phyloP scores from a whole-genome alignment of 306 rosid genomes.

The Lotus japonicus region DNA sequence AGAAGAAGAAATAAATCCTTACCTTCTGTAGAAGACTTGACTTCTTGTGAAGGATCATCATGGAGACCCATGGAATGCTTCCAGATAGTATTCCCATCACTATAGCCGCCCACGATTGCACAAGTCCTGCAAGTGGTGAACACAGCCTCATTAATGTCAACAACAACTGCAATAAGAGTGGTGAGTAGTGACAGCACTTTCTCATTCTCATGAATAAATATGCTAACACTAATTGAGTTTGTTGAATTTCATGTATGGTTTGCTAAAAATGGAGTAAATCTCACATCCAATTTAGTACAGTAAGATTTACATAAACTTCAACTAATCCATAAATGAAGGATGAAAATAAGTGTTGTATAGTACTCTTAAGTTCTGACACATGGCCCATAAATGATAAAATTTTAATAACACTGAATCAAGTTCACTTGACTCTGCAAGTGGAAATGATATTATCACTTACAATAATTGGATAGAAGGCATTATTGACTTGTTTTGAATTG shows the following conservation, averaged over 20 bases:
- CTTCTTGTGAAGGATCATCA: slow-evolving; percentile 92
- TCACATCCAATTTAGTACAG: too few species aligned
- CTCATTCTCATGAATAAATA: background rate
- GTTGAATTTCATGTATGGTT: too few species aligned
- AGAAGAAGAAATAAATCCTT: background rate
- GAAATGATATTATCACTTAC: too few species aligned
- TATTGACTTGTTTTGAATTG: too few species aligned
- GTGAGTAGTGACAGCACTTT: background rate
- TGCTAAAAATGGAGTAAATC: too few species aligned
- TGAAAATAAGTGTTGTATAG: too few species aligned
- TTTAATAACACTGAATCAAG: background rate
- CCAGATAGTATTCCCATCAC: slow-evolving; percentile 76
- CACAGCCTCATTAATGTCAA: slow-evolving; percentile 6
- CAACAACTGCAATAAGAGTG: background rate
- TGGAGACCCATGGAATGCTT: slow-evolving; percentile 83
- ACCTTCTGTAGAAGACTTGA: slow-evolving; percentile 68
- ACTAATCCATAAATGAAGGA: too few species aligned
- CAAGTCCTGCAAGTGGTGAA: slow-evolving; percentile 45
- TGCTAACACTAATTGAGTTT: too few species aligned
- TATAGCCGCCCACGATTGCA: slow-evolving; percentile 98
- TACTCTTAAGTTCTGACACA: background rate
- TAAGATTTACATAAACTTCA: too few species aligned
- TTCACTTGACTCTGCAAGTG: too few species aligned
- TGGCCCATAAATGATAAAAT: background rate
- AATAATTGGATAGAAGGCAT: too few species aligned